Conservation (phyloP, 768 basidiomycete species). For the Exsudoporus frostii region DNA sequence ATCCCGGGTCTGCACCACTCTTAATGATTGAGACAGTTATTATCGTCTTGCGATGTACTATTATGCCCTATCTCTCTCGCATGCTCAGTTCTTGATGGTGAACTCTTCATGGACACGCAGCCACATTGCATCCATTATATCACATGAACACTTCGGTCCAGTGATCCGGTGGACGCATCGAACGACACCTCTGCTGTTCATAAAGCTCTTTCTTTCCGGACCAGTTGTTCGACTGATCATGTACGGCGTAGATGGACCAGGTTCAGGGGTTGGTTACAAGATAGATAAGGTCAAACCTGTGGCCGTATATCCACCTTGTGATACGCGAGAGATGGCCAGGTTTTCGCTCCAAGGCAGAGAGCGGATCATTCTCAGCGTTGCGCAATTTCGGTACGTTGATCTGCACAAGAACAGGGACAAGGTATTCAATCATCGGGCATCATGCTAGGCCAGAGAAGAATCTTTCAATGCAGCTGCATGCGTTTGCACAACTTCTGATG, state of each 20-base stretch:
- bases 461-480: slow-evolving; percentile 72
- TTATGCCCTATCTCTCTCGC: slow-evolving; percentile 72
- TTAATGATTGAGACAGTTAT: slow-evolving; percentile 50
- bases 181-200: slow-evolving; percentile 40
- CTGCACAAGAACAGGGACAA: not conserved
- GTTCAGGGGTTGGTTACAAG: not conserved
- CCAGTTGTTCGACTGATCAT: not conserved
- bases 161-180: slow-evolving; percentile 46
- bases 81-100: slow-evolving; percentile 80
- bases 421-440: not conserved
- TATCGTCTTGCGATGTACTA: slow-evolving; percentile 85
- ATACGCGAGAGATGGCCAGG: slow-evolving; percentile 65
- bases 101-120: slow-evolving; percentile 94
- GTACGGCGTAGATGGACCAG: not conserved
- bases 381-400: slow-evolving; percentile 79
- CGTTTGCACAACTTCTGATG: slow-evolving; percentile 60
- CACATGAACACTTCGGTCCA: slow-evolving; percentile 44
- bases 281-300: slow-evolving; percentile 7
- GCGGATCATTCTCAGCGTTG: slow-evolving; percentile 76
- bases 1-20: not conserved
- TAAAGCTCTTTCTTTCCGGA: slow-evolving; percentile 26
- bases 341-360: slow-evolving; percentile 55
- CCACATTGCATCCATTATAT: slow-evolving; percentile 76
- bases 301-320: slow-evolving; percentile 91
- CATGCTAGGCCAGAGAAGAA: slow-evolving; percentile 88